Evolutionary conservation across 768 basidiomycete species (phyloP), one percentile per base, ranked within the genome.

Genomic region (Chalciporus chontae): DNA sequence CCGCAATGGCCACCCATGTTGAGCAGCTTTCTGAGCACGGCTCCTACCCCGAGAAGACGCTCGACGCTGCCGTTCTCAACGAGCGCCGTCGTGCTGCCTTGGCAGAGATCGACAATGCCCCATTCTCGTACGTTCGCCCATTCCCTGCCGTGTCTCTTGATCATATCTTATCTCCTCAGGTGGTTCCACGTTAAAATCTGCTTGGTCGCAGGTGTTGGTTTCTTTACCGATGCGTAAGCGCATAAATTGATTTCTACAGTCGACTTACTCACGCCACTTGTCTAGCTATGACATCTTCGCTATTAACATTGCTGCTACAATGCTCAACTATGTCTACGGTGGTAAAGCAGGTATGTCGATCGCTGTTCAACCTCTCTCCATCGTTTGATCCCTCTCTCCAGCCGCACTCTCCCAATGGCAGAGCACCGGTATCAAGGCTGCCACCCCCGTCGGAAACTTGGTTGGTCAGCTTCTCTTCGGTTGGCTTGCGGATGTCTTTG

Each of bases 171-270:
- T 36, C 39, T 48, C 27, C 37, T 2, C 47, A 87, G 87, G 7
- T 88, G 85, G 83, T 93, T 92, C 73, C 92, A 94, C 60, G 82
- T 85, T 49, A 92, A 90, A 67, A 77, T 84, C 53, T 81, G 80
- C 58, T 55, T 81, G 49, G 79, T 79, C 10, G 73, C 89, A 3
- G 90, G 92, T 58, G 86, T 86, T 9, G 92, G 92, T 23, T 94
- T 94, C 77, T 94, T 93, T 75, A 92, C 92, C 43, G 91, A 90
- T 71, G 83, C 85, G 79, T 83, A 56, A 58, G 78, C 45, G 14
- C n/a, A 19, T 48, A 41, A n/a, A n/a, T 10, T 4, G 14, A 23
- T 19, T 15, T 34, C 17, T 0, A 26, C 34, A 8, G 5, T 10
- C 4, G 5, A 14, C 3, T 0, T 13, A 9, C 13, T 26, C 44